Conservation (phyloP, 1,139 yeast species). For the Yamadazyma triangularis region DNA sequence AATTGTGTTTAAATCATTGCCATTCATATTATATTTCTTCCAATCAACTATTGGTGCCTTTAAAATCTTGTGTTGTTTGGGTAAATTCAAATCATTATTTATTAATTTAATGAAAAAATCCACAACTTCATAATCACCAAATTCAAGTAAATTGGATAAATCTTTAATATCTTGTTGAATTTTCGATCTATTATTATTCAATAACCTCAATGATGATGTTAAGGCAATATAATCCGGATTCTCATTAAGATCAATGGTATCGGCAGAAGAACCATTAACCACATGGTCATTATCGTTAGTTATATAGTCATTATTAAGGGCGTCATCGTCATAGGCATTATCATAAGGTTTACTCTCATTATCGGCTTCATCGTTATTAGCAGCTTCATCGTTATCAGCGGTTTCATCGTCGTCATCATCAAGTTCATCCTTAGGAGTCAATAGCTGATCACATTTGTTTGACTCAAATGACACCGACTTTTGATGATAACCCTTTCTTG, state of each 20-base stretch:
- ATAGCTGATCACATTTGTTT: slow-evolving; percentile 11
- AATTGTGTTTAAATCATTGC: slow-evolving; percentile 5
- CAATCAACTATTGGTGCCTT: slow-evolving; percentile 37
- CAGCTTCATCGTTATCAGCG: slow-evolving; percentile 4
- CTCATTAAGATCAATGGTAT: slow-evolving; percentile 14
- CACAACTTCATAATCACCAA: slow-evolving; percentile 16
- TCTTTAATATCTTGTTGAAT: slow-evolving; percentile 31
- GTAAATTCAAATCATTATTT: slow-evolving; percentile 29
- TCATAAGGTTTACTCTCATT: slow-evolving; percentile 3
- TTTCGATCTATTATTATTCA: slow-evolving; percentile 18
- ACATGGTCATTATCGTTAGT: slow-evolving; percentile 3
- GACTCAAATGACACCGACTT: not conserved
- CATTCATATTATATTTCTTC: slow-evolving; percentile 23
- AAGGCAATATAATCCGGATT: slow-evolving; percentile 40
- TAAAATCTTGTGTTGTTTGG: slow-evolving; percentile 31
- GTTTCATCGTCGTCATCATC: slow-evolving; percentile 17
- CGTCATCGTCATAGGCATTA: slow-evolving; percentile 1
- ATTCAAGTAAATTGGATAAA: slow-evolving; percentile 21
- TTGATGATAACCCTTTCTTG: no score
- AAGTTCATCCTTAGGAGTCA: slow-evolving; percentile 44
- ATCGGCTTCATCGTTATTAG: slow-evolving; percentile 5
- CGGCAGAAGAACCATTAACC: slow-evolving; percentile 1
- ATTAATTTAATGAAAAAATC: slow-evolving; percentile 26
- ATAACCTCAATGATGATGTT: slow-evolving; percentile 29
- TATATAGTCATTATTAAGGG: slow-evolving; percentile 1